phyloP scores from a whole-genome alignment of 495 filamentous ascomycete species.

The Neurospora sublineolata region DNA sequence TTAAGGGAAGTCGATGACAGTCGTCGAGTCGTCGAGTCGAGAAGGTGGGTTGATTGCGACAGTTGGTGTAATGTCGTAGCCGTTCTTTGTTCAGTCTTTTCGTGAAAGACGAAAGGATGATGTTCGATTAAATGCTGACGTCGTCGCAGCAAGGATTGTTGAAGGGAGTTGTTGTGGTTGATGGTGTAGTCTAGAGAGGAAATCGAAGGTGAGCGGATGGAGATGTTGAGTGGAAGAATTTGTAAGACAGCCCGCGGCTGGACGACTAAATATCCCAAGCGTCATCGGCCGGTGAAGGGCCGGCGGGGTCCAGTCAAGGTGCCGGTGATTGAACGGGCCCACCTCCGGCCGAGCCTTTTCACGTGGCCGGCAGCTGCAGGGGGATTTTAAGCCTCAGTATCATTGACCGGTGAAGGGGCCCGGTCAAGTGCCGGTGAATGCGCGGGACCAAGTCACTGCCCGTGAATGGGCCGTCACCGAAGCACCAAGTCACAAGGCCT shows the following conservation, averaged over 20 bases:
- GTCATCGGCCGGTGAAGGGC: neutral
- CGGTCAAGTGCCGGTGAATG: neutral
- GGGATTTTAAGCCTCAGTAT: too few species aligned
- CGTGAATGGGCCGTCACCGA: neutral
- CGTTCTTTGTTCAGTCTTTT: neutral
- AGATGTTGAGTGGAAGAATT: neutral
- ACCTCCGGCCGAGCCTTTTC: too few species aligned
- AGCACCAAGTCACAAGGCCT: too few species aligned
- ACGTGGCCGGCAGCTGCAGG: too few species aligned
- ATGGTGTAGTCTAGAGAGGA: neutral
- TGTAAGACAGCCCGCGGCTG: neutral
- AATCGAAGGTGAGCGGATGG: neutral
- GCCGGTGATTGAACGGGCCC: too few species aligned
- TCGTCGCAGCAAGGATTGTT: neutral
- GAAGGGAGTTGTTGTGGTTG: neutral
- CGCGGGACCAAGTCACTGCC: neutral
- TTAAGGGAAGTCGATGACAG: neutral
- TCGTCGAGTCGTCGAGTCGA: neutral
- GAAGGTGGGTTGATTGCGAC: neutral
- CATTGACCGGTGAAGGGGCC: neutral
- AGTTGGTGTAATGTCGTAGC: neutral
- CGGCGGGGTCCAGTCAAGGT: too few species aligned
- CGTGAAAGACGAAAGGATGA: neutral
- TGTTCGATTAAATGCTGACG: rapidly evolving
- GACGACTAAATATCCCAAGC: neutral